phyloP scores from a whole-genome alignment of 305 asterid species.

The Rubia peregrina region DNA sequence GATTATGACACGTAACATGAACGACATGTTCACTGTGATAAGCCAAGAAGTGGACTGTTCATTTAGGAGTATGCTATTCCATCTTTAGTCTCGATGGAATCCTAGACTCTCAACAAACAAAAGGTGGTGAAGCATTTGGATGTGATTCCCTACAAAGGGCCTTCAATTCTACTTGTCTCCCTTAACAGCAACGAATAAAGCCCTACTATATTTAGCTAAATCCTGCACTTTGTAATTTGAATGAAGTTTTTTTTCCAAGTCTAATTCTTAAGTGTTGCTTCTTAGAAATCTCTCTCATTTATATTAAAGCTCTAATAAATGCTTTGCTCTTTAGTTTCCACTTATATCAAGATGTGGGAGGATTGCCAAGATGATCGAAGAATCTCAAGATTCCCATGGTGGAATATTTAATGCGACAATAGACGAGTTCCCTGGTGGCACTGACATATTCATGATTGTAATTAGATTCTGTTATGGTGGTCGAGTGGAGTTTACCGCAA shows the following conservation, averaged over 20 bases:
- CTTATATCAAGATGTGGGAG: conserved; percentile 79
- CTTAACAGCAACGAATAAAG: background rate
- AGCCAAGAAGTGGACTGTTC: background rate
- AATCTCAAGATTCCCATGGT: conserved; percentile 34
- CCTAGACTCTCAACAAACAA: background rate
- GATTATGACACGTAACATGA: background rate
- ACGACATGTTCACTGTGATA: background rate
- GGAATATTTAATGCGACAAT: conserved; percentile 31
- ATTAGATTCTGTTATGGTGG: conserved; percentile 77
- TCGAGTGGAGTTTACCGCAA: conserved; percentile 61
- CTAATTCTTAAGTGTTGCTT: background rate
- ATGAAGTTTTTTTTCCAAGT: background rate
- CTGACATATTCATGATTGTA: conserved; percentile 46
- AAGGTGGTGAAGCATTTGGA: conserved; percentile 1
- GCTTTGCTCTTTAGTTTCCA: conserved; percentile 62
- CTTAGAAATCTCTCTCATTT: background rate
- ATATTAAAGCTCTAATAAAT: background rate
- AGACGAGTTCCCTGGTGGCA: conserved; percentile 77
- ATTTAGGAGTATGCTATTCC: background rate
- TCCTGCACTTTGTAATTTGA: background rate
- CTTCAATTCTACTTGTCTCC: background rate
- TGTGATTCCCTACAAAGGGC: background rate
- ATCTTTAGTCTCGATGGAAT: background rate
- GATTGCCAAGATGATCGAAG: conserved; percentile 55
- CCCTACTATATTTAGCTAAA: background rate